Conservation (phyloP, 176 grass and related monocot genomes). For the Puya raimondii region DNA sequence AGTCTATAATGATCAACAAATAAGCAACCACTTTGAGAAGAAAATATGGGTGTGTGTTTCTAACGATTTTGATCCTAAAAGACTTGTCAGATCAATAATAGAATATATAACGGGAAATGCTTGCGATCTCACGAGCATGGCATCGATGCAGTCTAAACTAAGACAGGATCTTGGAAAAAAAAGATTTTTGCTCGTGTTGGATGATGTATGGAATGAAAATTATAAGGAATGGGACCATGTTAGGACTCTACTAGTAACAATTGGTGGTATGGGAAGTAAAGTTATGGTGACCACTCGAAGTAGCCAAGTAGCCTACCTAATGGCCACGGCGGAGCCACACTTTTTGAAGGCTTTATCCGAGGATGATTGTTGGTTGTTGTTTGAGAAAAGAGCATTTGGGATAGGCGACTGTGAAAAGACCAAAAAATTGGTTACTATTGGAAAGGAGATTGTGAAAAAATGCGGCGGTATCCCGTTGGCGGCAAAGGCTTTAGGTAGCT, state of each 20-base stretch:
- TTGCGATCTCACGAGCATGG: neutral
- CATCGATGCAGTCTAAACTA: neutral
- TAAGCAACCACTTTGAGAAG: neutral
- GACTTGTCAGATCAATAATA: neutral
- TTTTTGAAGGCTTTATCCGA: conserved; percentile 2
- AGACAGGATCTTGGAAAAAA: neutral
- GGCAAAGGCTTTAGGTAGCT: conserved; percentile 15
- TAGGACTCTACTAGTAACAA: neutral
- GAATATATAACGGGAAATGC: neutral
- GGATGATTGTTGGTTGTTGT: neutral
- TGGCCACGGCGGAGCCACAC: conserved; percentile 25
- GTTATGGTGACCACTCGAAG: conserved; percentile 3
- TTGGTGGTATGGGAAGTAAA: neutral
- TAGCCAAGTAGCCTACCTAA: neutral
- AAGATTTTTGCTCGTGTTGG: conserved; percentile 3
- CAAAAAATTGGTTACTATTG: conserved; percentile 10
- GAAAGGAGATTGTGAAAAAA: conserved; percentile 28
- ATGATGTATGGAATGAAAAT: conserved; percentile 10
- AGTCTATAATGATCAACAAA: neutral
- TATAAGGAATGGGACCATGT: neutral
- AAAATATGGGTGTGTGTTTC: neutral
- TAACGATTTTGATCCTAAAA: neutral
- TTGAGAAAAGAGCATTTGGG: conserved; percentile 6
- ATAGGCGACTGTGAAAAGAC: neutral
- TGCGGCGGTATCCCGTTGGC: conserved; percentile 22